Base-by-base conservation (phyloP, 768 basidiomycete genomes). In the Botryobasidium botryosum region DNA sequence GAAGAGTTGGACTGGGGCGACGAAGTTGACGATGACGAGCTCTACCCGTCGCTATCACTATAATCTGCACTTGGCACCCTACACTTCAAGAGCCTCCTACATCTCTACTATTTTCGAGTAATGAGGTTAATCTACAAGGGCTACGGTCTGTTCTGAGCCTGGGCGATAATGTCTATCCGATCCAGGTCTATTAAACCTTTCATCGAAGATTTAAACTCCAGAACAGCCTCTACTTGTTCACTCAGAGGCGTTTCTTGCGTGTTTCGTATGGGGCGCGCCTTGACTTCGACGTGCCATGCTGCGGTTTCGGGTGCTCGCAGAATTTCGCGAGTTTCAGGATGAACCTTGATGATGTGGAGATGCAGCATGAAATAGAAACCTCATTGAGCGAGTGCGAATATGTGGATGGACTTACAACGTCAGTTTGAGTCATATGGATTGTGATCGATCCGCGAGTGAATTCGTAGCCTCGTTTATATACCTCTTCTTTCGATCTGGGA, bases 201-300 rank as follows among this genome's bases (percentile, higher is more conserved):
- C 81, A 88, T 85, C 36, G 85, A 65, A 12, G 74, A 63, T 55
- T 87, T 85, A 8, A 87, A 75, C 49, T 86, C 79, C 1, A 86
- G 69, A 1, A 87, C 77, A 2, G 77, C 78, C 15, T 84, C 77
- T 25, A 82, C 74, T 6, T 74, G 68, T 13, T 68, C 66, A 45
- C 68, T 72, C n/a, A 86, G 65, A 4, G 83, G 84, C 2, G 71
- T 78, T 49, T 79, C 77, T 56, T 77, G 81, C 0, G 77, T 79
- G 47, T 81, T 83, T 13, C 79, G 72, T 35, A 81, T 74, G 5
- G 85, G 85, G 2, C 68, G 66, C 1, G 84, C 84, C 58, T 81
- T 85, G 40, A 85, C 83, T 62, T 87, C 80, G 29, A 88, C 82
- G 57, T 86, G 79, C 84, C 84, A 88, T 4, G 83, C 66, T 0